Evolutionary conservation across 257 asterid species (phyloP), one percentile per base, ranked within the genome.

Genomic region (Marsdenia floribunda): DNA sequence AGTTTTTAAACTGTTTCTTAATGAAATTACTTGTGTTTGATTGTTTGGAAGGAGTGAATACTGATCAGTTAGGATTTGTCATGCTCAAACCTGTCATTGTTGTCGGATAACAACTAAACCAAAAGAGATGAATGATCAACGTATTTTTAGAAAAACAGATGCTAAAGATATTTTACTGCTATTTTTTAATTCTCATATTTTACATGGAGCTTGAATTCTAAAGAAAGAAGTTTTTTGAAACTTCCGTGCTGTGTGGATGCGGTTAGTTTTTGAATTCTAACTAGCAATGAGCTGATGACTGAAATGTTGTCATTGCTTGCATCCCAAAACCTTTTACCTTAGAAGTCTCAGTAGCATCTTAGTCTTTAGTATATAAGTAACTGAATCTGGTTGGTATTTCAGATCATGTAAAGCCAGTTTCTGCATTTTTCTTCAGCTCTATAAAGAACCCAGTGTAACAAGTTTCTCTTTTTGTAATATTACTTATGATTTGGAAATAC

Each of bases 401-500:
- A 53, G 35, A 42, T 68, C 26, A 42, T 70, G 21, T 33, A 22
- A 47, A 16, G 6, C 66, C 29, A 38, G 40, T 54, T 14, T 60
- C 35, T 35, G 35, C 26, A 12, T 19, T 33, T 46, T 4, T 14
- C 11, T 53, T 37, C 24, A 53, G 22, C 58, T 5, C 58, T 53
- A 29, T 29, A 16, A 16, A 53, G 58, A 53, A 53, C 18, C 21
- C 21, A 53, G n/a, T 53, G n/a, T 53, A 53, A 4, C 58, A 53
- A 53, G 22, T 53, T 21, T 66, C 26, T 46, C 37, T 61, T 47
- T 71, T 35, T 64, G 15, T 21, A 37, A 47, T 63, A 18, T 21
- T 10, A 26, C 35, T 64, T 11, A 37, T 76, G 44, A 59, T n/a
- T 33, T 38, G n/a, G 65, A 69, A 60, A 63, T 46, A 71, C 50